These are phyloP conservation scores for Nakazawaea laoshanensis DNA, from an alignment of 805 yeast genomes.

Conservation along the genomic window DNA sequence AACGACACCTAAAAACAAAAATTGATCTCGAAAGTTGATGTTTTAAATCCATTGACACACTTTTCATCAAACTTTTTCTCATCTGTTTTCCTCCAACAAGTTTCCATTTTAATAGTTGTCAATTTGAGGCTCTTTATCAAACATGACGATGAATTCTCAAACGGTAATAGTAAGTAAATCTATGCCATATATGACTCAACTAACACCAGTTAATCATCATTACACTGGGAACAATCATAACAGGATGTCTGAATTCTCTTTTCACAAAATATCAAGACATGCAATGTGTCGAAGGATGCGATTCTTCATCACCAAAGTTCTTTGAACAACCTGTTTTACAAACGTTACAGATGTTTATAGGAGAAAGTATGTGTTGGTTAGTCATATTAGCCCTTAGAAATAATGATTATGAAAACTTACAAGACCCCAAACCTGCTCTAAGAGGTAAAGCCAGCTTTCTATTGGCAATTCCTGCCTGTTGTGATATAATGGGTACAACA, in stretches of 20 bases:
- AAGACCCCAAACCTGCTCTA: too few relatives aligned
- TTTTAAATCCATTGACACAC: too few relatives aligned
- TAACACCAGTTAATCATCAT: slow-evolving; percentile 23
- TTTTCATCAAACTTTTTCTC: too few relatives aligned
- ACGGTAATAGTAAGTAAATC: too few relatives aligned
- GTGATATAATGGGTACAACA: slow-evolving; percentile 70
- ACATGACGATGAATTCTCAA: too few relatives aligned
- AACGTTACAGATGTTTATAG: slow-evolving; percentile 75
- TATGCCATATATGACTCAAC: too few relatives aligned
- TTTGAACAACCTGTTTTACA: slow-evolving; percentile 78
- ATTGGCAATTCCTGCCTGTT: slow-evolving; percentile 54
- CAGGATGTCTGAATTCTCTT: slow-evolving; percentile 69
- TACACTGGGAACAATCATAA: slow-evolving; percentile 46
- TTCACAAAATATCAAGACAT: slow-evolving; percentile 71
- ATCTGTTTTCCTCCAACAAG: too few relatives aligned
- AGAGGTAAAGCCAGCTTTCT: too few relatives aligned
- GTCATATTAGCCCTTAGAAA: slow-evolving; percentile 13
- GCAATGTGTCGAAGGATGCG: slow-evolving; percentile 57
- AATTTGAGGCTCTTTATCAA: too few relatives aligned
- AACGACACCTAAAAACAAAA: not conserved
- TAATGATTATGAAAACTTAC: too few relatives aligned
- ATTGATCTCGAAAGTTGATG: too few relatives aligned
- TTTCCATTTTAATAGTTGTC: too few relatives aligned
- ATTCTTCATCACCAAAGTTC: slow-evolving; percentile 31
- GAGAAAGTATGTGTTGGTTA: slow-evolving; percentile 43